phyloP scores from a whole-genome alignment of 2,329 filamentous ascomycete species.

The Pseudovirgaria hyperparasitica region DNA sequence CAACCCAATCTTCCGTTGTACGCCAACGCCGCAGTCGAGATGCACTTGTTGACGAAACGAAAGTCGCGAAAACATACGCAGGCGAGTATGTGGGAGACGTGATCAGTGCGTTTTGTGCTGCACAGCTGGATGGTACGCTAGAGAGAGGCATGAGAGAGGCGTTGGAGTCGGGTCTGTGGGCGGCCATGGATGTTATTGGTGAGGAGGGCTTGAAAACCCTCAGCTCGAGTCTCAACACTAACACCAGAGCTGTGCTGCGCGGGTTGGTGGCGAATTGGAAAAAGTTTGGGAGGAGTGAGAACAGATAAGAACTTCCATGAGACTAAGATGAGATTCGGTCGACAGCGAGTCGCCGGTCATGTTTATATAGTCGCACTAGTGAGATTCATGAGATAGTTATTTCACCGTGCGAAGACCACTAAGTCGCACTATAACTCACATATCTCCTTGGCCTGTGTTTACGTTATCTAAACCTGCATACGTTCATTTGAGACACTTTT shows the following conservation, averaged over 20 bases:
- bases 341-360: too few relatives aligned
- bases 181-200: constrained; percentile 18
- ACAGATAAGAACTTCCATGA: constrained; percentile 2
- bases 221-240: constrained; percentile 22
- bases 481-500: too few relatives aligned
- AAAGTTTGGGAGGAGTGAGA: constrained; percentile 11
- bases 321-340: too few relatives aligned
- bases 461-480: too few relatives aligned
- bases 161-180: constrained; percentile 45
- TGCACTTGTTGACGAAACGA: constrained; percentile 44
- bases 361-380: too few relatives aligned
- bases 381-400: too few relatives aligned
- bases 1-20: constrained; percentile 43
- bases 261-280: constrained; percentile 24
- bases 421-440: too few relatives aligned
- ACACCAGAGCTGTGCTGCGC: constrained; percentile 23
- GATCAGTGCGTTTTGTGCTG: constrained; percentile 43
- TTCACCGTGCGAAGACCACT: too few relatives aligned
- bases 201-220: constrained; percentile 20
- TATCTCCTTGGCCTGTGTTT: too few relatives aligned
- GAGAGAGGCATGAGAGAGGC: constrained; percentile 38
- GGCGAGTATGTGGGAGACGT: constrained; percentile 46
- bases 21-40: constrained; percentile 11
- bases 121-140: constrained; percentile 37
- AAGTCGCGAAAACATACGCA: constrained; percentile 44